phyloP scores from a whole-genome alignment of 225 moss, liverwort and hornwort genomes.

The Marchantia polymorpha region DNA sequence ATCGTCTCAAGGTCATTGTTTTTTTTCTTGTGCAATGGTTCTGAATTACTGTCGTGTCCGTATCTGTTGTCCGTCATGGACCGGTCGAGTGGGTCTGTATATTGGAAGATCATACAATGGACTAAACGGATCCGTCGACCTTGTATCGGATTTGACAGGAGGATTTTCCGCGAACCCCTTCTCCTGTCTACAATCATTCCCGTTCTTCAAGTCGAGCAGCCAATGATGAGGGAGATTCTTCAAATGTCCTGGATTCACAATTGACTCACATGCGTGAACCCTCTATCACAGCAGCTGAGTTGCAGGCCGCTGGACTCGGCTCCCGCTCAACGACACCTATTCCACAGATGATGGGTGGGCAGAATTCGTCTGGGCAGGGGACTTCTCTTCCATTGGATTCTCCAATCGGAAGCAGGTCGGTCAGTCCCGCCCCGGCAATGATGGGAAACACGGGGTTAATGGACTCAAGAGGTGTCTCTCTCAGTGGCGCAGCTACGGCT shows the following conservation, averaged over 20 bases:
- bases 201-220: slow-evolving; percentile 58
- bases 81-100: too few relatives aligned
- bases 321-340: slow-evolving; percentile 90
- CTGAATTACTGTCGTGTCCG: too few relatives aligned
- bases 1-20: too few relatives aligned
- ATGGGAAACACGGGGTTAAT: slow-evolving; percentile 25
- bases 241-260: slow-evolving; percentile 61
- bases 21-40: too few relatives aligned
- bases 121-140: too few relatives aligned
- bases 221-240: slow-evolving; percentile 73
- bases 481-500: slow-evolving; percentile 48
- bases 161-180: slow-evolving; percentile 84
- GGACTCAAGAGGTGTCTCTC: slow-evolving; percentile 42
- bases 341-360: slow-evolving; percentile 48
- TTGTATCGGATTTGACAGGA: slow-evolving; percentile 40
- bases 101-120: too few relatives aligned
- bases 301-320: slow-evolving; percentile 61
- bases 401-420: slow-evolving; percentile 55
- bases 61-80: too few relatives aligned
- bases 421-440: slow-evolving; percentile 46
- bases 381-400: slow-evolving; percentile 57
- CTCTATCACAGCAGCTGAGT: slow-evolving; percentile 44
- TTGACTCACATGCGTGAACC: slow-evolving; percentile 77
- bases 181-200: slow-evolving; percentile 72
- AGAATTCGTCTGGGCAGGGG: slow-evolving; percentile 54